Evolutionary conservation across 2,329 filamentous ascomycete species (phyloP).

Genomic region (Chrysoporthe cubensis): DNA sequence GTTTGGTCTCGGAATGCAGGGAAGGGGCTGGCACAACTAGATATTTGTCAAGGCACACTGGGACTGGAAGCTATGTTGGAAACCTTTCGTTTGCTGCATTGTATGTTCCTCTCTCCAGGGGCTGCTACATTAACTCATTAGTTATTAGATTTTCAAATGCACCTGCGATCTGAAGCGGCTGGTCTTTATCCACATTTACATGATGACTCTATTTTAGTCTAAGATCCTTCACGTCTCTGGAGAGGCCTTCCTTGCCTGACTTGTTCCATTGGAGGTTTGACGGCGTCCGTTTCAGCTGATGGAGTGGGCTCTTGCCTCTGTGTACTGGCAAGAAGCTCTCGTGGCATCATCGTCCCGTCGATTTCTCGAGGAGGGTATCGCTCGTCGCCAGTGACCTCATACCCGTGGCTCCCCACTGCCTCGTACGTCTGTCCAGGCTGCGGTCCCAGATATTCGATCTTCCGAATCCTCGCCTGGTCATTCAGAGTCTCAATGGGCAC

Average conservation of each 20-base stretch:
- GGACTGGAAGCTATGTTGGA: too few relatives aligned
- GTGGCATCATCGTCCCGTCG: background rate
- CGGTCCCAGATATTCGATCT: background rate
- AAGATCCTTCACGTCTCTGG: background rate
- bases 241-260: background rate
- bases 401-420: background rate
- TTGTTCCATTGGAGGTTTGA: background rate
- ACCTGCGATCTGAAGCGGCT: background rate
- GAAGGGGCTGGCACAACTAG: too few relatives aligned
- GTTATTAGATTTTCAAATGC: background rate
- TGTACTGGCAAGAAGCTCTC: conserved; percentile 4
- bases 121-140: too few relatives aligned
- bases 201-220: background rate
- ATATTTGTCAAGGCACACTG: too few relatives aligned
- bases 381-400: conserved; percentile 12
- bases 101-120: too few relatives aligned
- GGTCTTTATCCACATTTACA: too few relatives aligned
- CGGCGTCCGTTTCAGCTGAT: background rate
- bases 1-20: too few relatives aligned
- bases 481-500: background rate
- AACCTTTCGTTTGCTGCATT: too few relatives aligned
- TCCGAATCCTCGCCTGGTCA: background rate
- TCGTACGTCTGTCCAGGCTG: conserved; percentile 10
- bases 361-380: conserved; percentile 7
- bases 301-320: background rate